phyloP scores from a whole-genome alignment of 148 eudicot genomes.

The Linanthus parryae region DNA sequence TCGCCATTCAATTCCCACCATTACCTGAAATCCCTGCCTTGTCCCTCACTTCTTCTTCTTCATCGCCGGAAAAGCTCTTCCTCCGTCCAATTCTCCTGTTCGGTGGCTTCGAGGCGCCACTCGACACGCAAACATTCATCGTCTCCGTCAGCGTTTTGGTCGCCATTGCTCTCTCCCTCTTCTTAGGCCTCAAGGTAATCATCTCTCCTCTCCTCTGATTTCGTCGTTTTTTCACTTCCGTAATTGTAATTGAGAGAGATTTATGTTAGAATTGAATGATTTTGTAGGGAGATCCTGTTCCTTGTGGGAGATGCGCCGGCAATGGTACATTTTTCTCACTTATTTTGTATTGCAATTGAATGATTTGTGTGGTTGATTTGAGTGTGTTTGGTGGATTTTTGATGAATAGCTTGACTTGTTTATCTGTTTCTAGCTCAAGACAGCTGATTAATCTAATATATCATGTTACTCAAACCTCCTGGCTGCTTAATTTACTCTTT shows the following conservation, averaged over 20 bases:
- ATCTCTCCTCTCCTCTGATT: neutral
- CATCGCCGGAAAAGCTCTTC: constrained; percentile 23
- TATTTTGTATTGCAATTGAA: no score
- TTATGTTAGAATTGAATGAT: no score
- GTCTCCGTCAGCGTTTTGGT: constrained; percentile 65
- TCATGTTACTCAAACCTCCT: no score
- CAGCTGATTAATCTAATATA: no score
- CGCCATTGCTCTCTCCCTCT: constrained; percentile 79
- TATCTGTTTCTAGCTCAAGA: no score
- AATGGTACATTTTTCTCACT: constrained; percentile 43
- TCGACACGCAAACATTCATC: constrained; percentile 73
- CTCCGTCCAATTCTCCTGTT: constrained; percentile 52
- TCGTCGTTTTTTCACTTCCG: neutral
- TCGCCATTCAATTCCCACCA: no score
- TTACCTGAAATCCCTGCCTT: constrained; percentile 15
- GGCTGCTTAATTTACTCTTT: no score
- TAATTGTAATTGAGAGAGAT: no score
- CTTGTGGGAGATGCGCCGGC: constrained; percentile 84
- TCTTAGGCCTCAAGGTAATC: constrained; percentile 76
- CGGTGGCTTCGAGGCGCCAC: constrained; percentile 39
- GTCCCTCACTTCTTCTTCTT: constrained; percentile 18
- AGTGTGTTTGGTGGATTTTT: neutral
- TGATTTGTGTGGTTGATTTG: neutral
- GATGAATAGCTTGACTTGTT: neutral
- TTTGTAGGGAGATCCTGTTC: constrained; percentile 96